Evolutionary conservation across 1,284 basidiomycete genomes (phyloP).

Genomic region (Somion occarium): DNA sequence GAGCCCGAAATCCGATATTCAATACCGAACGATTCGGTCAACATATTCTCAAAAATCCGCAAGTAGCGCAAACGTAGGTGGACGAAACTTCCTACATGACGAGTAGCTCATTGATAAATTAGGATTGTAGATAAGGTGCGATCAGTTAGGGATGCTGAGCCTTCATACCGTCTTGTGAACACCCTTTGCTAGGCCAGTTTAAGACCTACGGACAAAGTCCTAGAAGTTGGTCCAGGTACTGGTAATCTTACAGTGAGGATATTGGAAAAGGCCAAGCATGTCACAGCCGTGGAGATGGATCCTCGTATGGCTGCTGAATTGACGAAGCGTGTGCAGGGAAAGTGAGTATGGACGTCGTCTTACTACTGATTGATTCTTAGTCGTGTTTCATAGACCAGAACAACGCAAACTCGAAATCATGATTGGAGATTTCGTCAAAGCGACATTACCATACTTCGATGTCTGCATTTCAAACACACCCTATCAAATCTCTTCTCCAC

Average conservation of each 20-base stretch:
- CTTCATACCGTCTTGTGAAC: background rate
- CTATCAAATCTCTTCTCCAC: conserved; percentile 98
- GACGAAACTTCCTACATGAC: conserved; percentile 7
- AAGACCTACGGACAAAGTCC: conserved; percentile 91
- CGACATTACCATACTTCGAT: conserved; percentile 95
- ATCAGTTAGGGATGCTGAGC: background rate
- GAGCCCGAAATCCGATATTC: conserved; percentile 79
- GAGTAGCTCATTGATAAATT: conserved; percentile 14
- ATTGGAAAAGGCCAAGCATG: conserved; percentile 89
- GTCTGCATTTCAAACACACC: conserved; percentile 99
- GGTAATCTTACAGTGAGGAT: conserved; percentile 96
- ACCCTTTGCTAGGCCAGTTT: conserved; percentile 74
- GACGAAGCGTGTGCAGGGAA: conserved; percentile 96
- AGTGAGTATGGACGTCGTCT: conserved; percentile 74
- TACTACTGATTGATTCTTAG: conserved; percentile 6
- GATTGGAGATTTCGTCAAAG: conserved; percentile 97
- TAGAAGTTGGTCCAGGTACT: conserved; percentile 98
- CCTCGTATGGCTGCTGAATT: conserved; percentile 98
- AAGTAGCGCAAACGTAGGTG: conserved; percentile 82
- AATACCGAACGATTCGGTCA: conserved; percentile 95
- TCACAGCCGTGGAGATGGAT: conserved; percentile 97
- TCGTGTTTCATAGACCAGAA: conserved; percentile 63
- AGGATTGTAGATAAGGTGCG: conserved; percentile 78
- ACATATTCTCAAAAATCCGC: conserved; percentile 95
- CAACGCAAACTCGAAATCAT: conserved; percentile 93